phyloP scores from a whole-genome alignment of 2,329 filamentous ascomycete genomes.

The Neocatenulostroma microsporum region DNA sequence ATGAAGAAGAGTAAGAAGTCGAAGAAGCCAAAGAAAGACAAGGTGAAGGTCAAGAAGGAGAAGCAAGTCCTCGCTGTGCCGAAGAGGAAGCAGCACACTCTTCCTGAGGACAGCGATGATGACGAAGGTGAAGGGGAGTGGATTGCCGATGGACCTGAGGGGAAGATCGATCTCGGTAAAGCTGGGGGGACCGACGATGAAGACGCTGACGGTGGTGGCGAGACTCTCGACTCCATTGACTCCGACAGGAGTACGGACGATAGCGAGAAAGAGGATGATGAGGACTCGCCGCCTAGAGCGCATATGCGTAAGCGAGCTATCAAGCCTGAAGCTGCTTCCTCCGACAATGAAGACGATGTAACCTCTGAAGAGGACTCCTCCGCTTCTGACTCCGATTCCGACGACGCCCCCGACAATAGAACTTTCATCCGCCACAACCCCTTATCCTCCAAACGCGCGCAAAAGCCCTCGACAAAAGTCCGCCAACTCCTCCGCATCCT shows the following conservation, averaged over 20 bases:
- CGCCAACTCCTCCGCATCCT: constrained; percentile 75
- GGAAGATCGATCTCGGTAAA: constrained; percentile 46
- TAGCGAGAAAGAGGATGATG: constrained; percentile 44
- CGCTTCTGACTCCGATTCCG: constrained; percentile 26
- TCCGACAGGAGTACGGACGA: constrained; percentile 53
- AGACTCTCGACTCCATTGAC: constrained; percentile 66
- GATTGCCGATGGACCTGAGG: constrained; percentile 65
- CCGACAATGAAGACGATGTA: constrained; percentile 41
- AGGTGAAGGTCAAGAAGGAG: constrained; percentile 19
- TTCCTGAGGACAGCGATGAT: constrained; percentile 57
- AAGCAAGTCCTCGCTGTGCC: constrained; percentile 18
- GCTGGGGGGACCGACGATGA: constrained; percentile 80
- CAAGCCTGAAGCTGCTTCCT: constrained; percentile 49
- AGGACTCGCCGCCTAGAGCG: constrained; percentile 32
- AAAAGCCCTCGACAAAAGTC: constrained; percentile 81
- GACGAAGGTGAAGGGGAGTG: constrained; percentile 58
- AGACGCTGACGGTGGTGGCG: constrained; percentile 77
- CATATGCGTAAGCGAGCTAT: not conserved
- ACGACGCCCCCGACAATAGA: constrained; percentile 31
- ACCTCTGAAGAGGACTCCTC: too few species aligned
- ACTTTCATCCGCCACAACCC: constrained; percentile 37
- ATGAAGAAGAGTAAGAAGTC: constrained; percentile 38
- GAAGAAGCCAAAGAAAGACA: constrained; percentile 21
- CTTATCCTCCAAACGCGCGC: constrained; percentile 21
- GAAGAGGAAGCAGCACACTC: constrained; percentile 46